Evolutionary conservation across 2,329 filamentous ascomycete genomes (phyloP).

Genomic region (Arthrobotrys entomopaga): DNA sequence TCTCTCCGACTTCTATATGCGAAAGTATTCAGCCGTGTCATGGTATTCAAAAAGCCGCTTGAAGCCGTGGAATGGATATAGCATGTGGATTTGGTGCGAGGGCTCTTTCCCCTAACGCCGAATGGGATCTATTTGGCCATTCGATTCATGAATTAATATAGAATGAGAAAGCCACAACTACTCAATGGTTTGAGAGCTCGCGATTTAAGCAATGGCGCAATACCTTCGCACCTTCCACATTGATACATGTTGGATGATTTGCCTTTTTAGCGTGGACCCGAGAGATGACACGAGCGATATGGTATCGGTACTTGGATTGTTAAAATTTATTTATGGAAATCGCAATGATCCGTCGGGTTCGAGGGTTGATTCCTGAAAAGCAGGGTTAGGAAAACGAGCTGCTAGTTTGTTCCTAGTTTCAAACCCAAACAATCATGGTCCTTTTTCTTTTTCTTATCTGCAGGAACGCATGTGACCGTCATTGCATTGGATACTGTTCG

Average conservation of each 20-base stretch:
- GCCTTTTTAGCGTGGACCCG: conserved; percentile 25
- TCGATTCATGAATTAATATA: no score
- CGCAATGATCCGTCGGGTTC: conserved; percentile 36
- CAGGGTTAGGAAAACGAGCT: conserved; percentile 37
- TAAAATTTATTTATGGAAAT: conserved; percentile 35
- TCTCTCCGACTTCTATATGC: no score
- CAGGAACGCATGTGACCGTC: conserved; percentile 31
- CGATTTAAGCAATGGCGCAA: conserved; percentile 28
- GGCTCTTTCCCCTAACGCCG: no score
- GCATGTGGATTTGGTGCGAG: conserved; percentile 23
- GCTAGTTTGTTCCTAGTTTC: conserved; percentile 42
- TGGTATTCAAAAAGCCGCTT: conserved; percentile 23
- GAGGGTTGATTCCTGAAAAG: conserved; percentile 20
- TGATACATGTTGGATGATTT: conserved; percentile 20
- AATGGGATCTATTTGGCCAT: no score
- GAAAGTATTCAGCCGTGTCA: no score
- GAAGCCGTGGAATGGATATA: conserved; percentile 19
- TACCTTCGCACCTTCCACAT: conserved; percentile 35
- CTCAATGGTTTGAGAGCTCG: conserved; percentile 15
- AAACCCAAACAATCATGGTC: not conserved
- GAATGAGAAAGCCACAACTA: no score
- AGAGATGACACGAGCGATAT: conserved; percentile 38
- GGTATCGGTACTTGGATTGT: conserved; percentile 32
- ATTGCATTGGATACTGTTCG: not conserved
- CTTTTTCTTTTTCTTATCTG: not conserved